Evolutionary conservation across 1,284 basidiomycete genomes (phyloP).

Genomic region (Porodaedalea pini): DNA sequence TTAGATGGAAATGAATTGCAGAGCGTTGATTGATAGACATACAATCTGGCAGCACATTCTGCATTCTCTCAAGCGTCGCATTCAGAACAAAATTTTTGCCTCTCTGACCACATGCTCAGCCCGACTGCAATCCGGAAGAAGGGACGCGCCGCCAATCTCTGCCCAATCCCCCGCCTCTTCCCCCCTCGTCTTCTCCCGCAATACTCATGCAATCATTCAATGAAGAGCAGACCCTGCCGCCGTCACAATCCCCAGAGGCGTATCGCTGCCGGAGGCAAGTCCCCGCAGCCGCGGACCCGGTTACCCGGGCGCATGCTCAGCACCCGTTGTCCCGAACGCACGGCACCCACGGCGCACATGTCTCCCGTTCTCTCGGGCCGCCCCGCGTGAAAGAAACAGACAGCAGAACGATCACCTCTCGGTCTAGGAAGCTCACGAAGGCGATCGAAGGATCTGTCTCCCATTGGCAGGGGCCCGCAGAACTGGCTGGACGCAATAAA

Average conservation of each 20-base stretch:
- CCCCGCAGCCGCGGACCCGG: conserved; percentile 3
- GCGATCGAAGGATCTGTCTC: background rate
- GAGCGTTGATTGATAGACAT: background rate
- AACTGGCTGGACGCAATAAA: conserved; percentile 5
- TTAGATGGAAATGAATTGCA: background rate
- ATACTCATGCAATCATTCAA: conserved; percentile 4
- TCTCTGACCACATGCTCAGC: conserved; percentile 1
- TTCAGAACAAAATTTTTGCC: background rate
- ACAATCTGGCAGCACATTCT: no score
- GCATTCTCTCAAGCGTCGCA: background rate
- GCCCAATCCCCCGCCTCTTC: background rate
- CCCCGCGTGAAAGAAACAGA: background rate
- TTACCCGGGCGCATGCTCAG: background rate
- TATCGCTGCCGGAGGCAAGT: background rate
- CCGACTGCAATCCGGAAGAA: background rate
- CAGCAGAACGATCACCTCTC: background rate
- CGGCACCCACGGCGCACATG: conserved; percentile 5
- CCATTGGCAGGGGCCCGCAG: background rate
- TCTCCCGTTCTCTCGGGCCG: conserved; percentile 2
- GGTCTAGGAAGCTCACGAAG: background rate
- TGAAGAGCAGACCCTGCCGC: background rate
- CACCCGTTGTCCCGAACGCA: background rate
- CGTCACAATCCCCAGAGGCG: background rate
- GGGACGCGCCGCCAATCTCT: conserved; percentile 1
- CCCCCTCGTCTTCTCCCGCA: background rate